These are phyloP conservation scores for Pythium volutum DNA, from an alignment of 352 stramenopile genomes.

Conservation along the genomic window DNA sequence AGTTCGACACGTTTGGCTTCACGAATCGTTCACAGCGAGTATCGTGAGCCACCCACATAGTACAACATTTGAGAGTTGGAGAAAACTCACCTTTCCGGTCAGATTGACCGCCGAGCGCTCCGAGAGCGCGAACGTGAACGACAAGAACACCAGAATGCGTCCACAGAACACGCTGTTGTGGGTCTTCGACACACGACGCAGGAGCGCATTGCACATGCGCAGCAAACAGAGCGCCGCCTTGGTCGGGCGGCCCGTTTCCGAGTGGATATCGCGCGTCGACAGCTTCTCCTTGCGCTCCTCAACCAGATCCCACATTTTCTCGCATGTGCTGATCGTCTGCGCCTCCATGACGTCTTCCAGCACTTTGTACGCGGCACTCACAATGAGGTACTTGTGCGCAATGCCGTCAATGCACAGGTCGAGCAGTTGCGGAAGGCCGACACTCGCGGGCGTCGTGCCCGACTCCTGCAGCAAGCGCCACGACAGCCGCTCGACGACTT, in stretches of 20 bases:
- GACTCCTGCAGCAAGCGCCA: slow-evolving; percentile 70
- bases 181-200: slow-evolving; percentile 83
- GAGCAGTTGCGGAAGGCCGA: slow-evolving; percentile 67
- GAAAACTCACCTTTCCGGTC: slow-evolving; percentile 48
- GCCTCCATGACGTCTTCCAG: slow-evolving; percentile 86
- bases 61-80: neutral
- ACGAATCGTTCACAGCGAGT: neutral
- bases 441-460: slow-evolving; percentile 46
- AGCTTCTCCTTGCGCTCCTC: slow-evolving; percentile 76
- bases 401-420: slow-evolving; percentile 84
- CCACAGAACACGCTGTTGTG: slow-evolving; percentile 90
- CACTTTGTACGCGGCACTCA: slow-evolving; percentile 80
- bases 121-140: slow-evolving; percentile 81
- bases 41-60: neutral
- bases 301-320: slow-evolving; percentile 82
- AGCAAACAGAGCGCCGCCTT: slow-evolving; percentile 82
- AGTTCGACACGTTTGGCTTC: slow-evolving; percentile 72
- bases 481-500: slow-evolving; percentile 72
- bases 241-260: slow-evolving; percentile 52
- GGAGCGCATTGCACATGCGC: slow-evolving; percentile 80
- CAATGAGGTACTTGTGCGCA: slow-evolving; percentile 51
- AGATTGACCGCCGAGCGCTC: slow-evolving; percentile 85
- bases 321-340: slow-evolving; percentile 83
- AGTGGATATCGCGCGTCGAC: slow-evolving; percentile 66
- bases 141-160: slow-evolving; percentile 85